Base-by-base conservation (phyloP, 2,329 filamentous ascomycete species). In the Lachnellula hyalina region DNA sequence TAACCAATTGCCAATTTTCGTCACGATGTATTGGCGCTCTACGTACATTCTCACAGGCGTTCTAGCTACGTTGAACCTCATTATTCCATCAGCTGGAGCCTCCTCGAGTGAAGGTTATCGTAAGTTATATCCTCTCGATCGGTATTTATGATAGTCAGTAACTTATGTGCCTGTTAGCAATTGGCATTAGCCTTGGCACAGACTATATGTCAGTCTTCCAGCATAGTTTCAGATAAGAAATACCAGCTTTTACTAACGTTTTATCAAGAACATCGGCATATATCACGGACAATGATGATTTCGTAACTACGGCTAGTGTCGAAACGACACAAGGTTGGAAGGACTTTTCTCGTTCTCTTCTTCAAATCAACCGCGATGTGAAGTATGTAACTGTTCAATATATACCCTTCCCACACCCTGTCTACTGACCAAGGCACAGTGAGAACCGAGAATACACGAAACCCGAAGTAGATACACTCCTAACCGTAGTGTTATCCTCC, bases 311-410 rank as follows among this genome's bases (percentile, higher is more conserved):
- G 4, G 46, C 46, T 17, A 47, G 46, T 9, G 21, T 47, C 25
- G 11, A 47, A 47, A 28, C 25, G 8, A 28, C 46, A 47, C 46
- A 47, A 47, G 21, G 35, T 38, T 49, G 47, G 47, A 49, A 49
- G 34, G 47, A 49, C 12, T 49, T 49, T n/a, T 49, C 11, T 9
- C 34, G 15, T 17, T 38, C 15, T 5, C 28, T 36, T 17, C 25
- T 49, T 17, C 47, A 14, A 38, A 21, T 49, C 12, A 15, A 23
- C 36, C 12, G 36, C 36, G 5, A 38, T 9, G 36, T 5, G 1
- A 38, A 9, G 36, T 38, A 38, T 38, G 36, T 15, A 9, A 9
- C 36, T 14, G 9, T 38, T 8, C 11, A 38, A 5, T 7, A 5
- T 9, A 38, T 14, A 5, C 36, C 36, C n/a, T n/a, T 38, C 1